A percentile compares a stretch with the other conserved stretches of the same genome.
These are phyloP conservation scores for Beauveria pseudobassiana DNA, from an alignment of 2,329 filamentous ascomycete species.

Conservation along the genomic window DNA sequence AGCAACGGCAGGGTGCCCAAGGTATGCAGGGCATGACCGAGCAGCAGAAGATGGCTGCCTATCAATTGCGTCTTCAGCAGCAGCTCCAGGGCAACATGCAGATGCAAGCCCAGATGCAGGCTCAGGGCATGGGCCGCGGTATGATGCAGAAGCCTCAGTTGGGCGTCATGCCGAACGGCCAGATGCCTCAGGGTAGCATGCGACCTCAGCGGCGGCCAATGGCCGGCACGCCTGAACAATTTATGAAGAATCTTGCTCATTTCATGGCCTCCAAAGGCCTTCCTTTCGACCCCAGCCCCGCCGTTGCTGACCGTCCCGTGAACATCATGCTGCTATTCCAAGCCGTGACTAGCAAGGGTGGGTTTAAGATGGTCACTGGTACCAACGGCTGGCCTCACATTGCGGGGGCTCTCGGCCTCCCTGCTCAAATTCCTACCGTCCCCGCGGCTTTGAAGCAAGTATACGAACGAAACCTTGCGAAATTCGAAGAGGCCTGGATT, in stretches of 20 bases:
- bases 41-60: constrained; percentile 66
- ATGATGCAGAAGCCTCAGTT: constrained; percentile 48
- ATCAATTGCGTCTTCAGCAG: constrained; percentile 77
- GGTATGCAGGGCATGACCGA: constrained; percentile 38
- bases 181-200: constrained; percentile 39
- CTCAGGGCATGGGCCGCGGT: constrained; percentile 35
- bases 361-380: constrained; percentile 65
- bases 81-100: constrained; percentile 56
- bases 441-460: constrained; percentile 62
- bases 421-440: constrained; percentile 57
- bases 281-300: constrained; percentile 66
- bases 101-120: constrained; percentile 45
- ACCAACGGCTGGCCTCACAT: constrained; percentile 68
- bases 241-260: constrained; percentile 67
- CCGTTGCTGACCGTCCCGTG: constrained; percentile 65
- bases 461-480: constrained; percentile 67
- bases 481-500: constrained; percentile 67
- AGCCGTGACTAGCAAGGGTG: constrained; percentile 65
- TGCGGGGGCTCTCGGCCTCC: constrained; percentile 56
- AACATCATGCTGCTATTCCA: constrained; percentile 73
- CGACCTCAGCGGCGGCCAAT: constrained; percentile 42
- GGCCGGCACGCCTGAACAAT: constrained; percentile 51
- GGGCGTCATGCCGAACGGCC: constrained; percentile 20
- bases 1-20: constrained; percentile 24
- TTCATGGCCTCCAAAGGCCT: constrained; percentile 71